Conservation (phyloP, 352 stramenopile genomes). For the Phytophthora foliorum region DNA sequence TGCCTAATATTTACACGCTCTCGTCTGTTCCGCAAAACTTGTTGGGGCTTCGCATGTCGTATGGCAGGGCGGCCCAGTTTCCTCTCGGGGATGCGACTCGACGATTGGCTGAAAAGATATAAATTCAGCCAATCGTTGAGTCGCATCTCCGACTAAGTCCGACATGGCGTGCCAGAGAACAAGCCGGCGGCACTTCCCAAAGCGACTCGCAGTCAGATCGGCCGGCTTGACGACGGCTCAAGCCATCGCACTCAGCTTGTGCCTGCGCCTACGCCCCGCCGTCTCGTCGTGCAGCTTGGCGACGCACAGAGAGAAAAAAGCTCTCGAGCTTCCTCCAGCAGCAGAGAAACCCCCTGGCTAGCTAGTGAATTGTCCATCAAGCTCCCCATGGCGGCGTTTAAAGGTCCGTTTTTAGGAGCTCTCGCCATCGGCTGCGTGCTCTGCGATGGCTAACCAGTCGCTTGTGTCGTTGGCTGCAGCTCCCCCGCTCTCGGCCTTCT, state of each 20-base stretch:
- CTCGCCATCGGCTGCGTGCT: too few relatives aligned
- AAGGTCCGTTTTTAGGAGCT: conserved; percentile 51
- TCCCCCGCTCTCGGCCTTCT: conserved; percentile 88
- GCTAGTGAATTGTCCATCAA: not conserved
- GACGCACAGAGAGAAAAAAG: conserved; percentile 24
- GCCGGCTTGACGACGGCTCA: conserved; percentile 12
- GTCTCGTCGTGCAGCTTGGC: conserved; percentile 23
- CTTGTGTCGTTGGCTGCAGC: conserved; percentile 41
- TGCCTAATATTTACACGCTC: not conserved
- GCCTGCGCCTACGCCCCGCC: conserved; percentile 23
- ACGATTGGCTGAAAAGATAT: not conserved
- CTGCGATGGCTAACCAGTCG: conserved; percentile 1
- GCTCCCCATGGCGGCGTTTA: conserved; percentile 74
- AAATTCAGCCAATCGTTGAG: conserved; percentile 32
- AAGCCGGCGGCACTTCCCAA: conserved; percentile 7
- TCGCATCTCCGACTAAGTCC: conserved; percentile 13
- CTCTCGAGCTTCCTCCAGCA: conserved; percentile 1
- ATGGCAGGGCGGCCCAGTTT: not conserved
- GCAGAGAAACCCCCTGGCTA: conserved; percentile 1
- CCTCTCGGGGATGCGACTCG: not conserved
- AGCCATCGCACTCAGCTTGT: conserved; percentile 22
- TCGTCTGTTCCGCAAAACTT: too few relatives aligned
- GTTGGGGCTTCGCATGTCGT: not conserved
- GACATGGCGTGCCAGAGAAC: conserved; percentile 22
- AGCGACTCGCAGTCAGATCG: conserved; percentile 24